A percentile compares a stretch with the other conserved stretches of the same genome.
Evolutionary conservation across 352 stramenopile species (phyloP).

Genomic region (Globisporangium yorkense): DNA sequence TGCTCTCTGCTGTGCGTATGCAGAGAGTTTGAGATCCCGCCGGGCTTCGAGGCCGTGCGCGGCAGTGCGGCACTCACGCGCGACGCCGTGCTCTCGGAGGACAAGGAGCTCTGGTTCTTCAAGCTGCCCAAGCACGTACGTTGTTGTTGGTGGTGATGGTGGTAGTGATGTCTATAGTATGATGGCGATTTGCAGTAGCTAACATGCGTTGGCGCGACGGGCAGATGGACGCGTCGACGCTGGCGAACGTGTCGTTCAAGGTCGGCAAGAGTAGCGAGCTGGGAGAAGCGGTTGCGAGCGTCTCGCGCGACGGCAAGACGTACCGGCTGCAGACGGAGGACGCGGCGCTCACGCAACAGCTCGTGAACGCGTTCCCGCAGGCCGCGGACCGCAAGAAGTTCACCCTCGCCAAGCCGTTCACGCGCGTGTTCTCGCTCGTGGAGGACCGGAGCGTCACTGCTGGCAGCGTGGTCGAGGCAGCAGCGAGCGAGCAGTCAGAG

Average conservation of each 20-base stretch:
- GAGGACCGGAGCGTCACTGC: constrained; percentile 24
- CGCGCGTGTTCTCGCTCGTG: constrained; percentile 67
- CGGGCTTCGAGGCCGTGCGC: constrained; percentile 59
- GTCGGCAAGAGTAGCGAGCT: constrained; percentile 23
- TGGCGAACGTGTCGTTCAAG: constrained; percentile 70
- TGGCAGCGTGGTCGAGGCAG: neutral
- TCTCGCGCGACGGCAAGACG: constrained; percentile 39
- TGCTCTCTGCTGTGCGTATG: neutral
- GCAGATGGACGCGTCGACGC: constrained; percentile 60
- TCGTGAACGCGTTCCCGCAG: constrained; percentile 69
- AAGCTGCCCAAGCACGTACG: constrained; percentile 78
- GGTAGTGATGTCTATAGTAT: too few species aligned
- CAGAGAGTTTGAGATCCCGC: constrained; percentile 79
- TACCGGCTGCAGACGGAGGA: constrained; percentile 60
- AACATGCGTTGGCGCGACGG: too few species aligned
- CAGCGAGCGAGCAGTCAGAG: constrained; percentile 8
- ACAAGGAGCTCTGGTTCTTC: constrained; percentile 86
- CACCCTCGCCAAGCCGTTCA: constrained; percentile 66
- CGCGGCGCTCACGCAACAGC: constrained; percentile 55
- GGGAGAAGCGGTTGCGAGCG: constrained; percentile 34
- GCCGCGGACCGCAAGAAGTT: constrained; percentile 53
- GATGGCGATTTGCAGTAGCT: too few species aligned
- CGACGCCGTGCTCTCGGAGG: constrained; percentile 51
- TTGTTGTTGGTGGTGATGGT: neutral
- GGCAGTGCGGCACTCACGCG: constrained; percentile 52